Conservation (phyloP, 179 eudicot species). For the Silene vulgaris region DNA sequence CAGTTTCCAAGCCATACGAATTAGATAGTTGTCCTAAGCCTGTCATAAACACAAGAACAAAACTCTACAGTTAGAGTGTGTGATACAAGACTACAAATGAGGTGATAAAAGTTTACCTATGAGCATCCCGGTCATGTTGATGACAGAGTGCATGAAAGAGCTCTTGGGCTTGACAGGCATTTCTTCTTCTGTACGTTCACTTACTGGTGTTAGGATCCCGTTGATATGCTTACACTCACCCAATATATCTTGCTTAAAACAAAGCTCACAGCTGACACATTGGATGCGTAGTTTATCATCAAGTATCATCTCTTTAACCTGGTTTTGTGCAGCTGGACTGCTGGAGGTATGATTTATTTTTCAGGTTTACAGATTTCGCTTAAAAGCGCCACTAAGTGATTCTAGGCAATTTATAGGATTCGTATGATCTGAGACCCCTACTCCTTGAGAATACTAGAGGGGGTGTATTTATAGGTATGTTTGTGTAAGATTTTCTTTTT, state of each 20-base stretch:
- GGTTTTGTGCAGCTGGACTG: constrained; percentile 10
- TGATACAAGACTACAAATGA: constrained; percentile 9
- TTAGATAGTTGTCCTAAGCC: constrained; percentile 76
- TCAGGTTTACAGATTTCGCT: constrained; percentile 19
- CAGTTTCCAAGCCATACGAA: constrained; percentile 62
- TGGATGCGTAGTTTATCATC: constrained; percentile 13
- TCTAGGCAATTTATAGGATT: constrained; percentile 1
- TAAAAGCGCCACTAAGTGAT: not conserved
- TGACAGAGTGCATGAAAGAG: constrained; percentile 56
- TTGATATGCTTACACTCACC: constrained; percentile 29
- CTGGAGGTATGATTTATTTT: constrained; percentile 22
- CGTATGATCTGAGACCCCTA: not conserved
- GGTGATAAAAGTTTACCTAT: constrained; percentile 42
- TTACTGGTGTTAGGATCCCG: constrained; percentile 20
- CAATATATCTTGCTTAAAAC: constrained; percentile 35
- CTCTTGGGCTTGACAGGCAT: constrained; percentile 30
- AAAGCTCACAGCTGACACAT: constrained; percentile 23
- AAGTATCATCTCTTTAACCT: constrained; percentile 22
- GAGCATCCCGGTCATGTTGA: constrained; percentile 83
- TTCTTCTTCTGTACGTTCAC: constrained; percentile 14
- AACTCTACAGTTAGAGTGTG: too few species aligned
- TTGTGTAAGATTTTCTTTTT: not conserved
- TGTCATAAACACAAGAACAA: constrained; percentile 21
- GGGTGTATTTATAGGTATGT: constrained; percentile 14
- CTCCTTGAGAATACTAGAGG: not conserved